phyloP scores from a whole-genome alignment of 2,329 filamentous ascomycete genomes.

The Pseudogymnoascus sp. region DNA sequence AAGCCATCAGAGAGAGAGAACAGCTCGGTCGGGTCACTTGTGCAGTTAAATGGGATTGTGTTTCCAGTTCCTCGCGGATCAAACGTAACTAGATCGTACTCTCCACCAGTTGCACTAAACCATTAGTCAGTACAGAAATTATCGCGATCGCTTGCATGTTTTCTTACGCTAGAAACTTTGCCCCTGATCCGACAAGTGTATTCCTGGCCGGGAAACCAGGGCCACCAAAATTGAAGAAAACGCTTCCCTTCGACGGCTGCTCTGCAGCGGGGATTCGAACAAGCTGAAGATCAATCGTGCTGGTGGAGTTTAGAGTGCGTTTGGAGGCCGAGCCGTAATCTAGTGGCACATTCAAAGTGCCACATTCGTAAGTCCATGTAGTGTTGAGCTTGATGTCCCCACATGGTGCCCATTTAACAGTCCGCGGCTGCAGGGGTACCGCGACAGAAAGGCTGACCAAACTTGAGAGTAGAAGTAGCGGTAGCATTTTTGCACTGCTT shows the following conservation, averaged over 20 bases:
- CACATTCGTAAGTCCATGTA: not conserved
- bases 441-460: not conserved
- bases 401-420: not conserved
- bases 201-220: not conserved
- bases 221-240: not conserved
- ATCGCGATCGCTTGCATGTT: not conserved
- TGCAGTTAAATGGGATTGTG: slow-evolving; percentile 9
- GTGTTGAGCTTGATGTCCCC: not conserved
- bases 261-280: not conserved
- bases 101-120: slow-evolving; percentile 13
- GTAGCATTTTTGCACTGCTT: not conserved
- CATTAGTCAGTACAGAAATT: not conserved
- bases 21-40: not conserved
- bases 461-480: not conserved
- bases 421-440: not conserved
- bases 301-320: too few relatives aligned
- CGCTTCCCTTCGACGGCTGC: not conserved
- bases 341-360: not conserved
- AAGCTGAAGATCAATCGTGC: not conserved
- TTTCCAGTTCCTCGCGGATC: slow-evolving; percentile 15
- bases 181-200: not conserved
- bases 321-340: not conserved
- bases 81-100: slow-evolving; percentile 17
- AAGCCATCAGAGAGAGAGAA: not conserved
- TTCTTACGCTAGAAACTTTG: not conserved